Base-by-base conservation (phyloP, 352 stramenopile genomes). In the Globisporangium cederbergense region DNA sequence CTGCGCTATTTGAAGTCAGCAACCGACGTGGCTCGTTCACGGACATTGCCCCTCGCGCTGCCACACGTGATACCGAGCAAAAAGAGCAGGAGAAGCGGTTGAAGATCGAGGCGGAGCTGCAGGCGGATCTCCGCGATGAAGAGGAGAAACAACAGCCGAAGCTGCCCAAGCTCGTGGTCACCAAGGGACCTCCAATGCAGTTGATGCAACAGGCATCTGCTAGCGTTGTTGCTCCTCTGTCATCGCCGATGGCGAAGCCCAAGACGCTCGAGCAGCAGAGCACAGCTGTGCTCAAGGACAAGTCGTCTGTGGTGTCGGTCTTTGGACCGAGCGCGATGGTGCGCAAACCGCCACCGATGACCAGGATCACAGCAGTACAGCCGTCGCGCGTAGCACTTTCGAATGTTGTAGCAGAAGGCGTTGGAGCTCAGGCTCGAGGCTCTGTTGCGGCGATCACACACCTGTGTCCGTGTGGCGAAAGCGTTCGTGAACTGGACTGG, bases 381-480 rank as follows among this genome's bases (percentile, higher is more conserved):
- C 58, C 46, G 2, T 22, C 58, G 7, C 36, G 20, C 13, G 40
- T 40, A 0, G 38, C 16, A 42, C 14, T 53, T 4, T 58, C 59
- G 6, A 20, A 34, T 32, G 47, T 10, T 51, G 32, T 20, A n/a
- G 30, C 13, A 42, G 38, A 40, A 5, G 30, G 25, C 3, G 4
- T 4, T 8, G 34, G 34, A 22, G 1, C 28, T 25, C 58, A 42
- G 32, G 34, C 16, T 30, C 64, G 43, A 55, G 34, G 4, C 3
- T 30, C 20, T n/a, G 34, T 42, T 32, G 32, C 32, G 7, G 1
- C 47, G 9, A 9, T 62, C 8, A 65, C 58, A 22, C 72, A 70
- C 18, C 43, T 75, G 42, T 90, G 78, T 51, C 65, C 72, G 10
- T 90, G 81, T 34, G 79, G 79, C 11, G 69, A 81, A 18, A 72